These are phyloP conservation scores for Solanum aculeatissimum DNA, from an alignment of 305 asterid species.

Conservation along the genomic window DNA sequence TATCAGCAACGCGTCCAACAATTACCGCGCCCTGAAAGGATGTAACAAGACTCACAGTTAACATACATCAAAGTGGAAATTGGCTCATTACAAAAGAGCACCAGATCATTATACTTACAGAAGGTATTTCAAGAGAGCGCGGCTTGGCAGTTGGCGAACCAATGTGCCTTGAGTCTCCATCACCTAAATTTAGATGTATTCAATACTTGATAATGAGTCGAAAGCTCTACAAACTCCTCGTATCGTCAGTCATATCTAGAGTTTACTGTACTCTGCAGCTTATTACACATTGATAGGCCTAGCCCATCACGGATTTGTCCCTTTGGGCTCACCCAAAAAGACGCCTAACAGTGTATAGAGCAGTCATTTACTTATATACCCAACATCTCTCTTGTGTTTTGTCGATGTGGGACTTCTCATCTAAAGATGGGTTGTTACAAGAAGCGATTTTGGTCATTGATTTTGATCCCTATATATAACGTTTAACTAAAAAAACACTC, in stretches of 20 bases:
- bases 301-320: no score
- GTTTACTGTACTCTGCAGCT: background rate
- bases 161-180: constrained; percentile 75
- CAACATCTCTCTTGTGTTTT: no score
- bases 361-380: no score
- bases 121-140: constrained; percentile 50
- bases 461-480: background rate
- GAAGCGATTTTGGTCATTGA: background rate
- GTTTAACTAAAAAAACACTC: background rate
- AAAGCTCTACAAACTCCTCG: background rate
- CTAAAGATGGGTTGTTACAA: no score
- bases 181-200: constrained; percentile 27
- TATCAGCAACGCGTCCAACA: constrained; percentile 62
- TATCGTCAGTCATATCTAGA: background rate
- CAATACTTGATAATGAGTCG: background rate
- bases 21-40: constrained; percentile 43
- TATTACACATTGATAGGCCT: background rate
- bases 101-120: constrained; percentile 30
- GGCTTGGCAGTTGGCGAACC: constrained; percentile 66
- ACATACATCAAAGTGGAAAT: background rate
- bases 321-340: no score
- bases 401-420: no score
- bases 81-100: background rate
- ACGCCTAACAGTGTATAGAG: no score
- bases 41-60: background rate